A percentile compares a stretch with the other conserved stretches of the same genome.
Evolutionary conservation across 2,329 filamentous ascomycete genomes (phyloP).

Genomic region (Talaromyces sp.): DNA sequence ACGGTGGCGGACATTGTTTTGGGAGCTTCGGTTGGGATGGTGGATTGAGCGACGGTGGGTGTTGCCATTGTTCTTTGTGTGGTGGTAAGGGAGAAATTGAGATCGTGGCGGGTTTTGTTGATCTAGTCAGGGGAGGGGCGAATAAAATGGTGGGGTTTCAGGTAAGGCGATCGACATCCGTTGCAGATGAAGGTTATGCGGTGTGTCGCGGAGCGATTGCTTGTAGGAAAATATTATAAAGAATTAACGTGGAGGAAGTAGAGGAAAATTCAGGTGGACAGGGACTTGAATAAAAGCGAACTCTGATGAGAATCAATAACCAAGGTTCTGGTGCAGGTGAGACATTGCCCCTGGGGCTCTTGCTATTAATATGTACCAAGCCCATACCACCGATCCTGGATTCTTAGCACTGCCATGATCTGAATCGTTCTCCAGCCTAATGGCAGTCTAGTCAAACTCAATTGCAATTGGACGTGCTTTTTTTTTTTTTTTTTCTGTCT

Average conservation of each 20-base stretch:
- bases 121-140: slow-evolving; percentile 15
- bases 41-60: slow-evolving; percentile 14
- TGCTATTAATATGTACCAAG: slow-evolving; percentile 19
- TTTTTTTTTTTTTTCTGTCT: too few relatives aligned
- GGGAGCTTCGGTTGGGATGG: slow-evolving; percentile 13
- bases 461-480: too few relatives aligned
- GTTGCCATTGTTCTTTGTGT: slow-evolving; percentile 3
- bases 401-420: slow-evolving; percentile 3
- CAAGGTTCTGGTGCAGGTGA: slow-evolving; percentile 19
- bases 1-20: slow-evolving; percentile 18
- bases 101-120: neutral
- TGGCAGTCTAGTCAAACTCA: neutral
- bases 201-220: neutral
- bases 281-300: neutral
- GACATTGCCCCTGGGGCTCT: slow-evolving; percentile 19
- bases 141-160: slow-evolving; percentile 19
- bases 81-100: slow-evolving; percentile 7
- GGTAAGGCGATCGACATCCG: slow-evolving; percentile 20
- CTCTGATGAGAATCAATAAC: slow-evolving; percentile 11
- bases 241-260: neutral
- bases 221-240: neutral
- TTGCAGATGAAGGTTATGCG: neutral
- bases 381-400: neutral
- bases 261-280: neutral
- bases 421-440: neutral